These are phyloP conservation scores for Fusarium globosum DNA, from an alignment of 2,329 filamentous ascomycete species.

Conservation along the genomic window DNA sequence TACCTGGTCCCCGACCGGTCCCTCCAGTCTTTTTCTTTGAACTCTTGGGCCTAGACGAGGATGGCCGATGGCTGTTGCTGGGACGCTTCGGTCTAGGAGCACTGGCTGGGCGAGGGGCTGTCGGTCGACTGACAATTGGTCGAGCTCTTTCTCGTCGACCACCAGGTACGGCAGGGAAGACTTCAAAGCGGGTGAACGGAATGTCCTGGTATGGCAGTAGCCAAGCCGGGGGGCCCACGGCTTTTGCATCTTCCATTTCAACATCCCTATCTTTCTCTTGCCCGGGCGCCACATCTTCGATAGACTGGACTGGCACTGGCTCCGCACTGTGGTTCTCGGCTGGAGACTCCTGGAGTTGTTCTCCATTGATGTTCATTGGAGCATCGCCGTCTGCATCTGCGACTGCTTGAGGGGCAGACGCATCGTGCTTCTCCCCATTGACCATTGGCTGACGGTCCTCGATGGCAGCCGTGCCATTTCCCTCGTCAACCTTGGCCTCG, in stretches of 20 bases:
- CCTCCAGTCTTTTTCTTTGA: constrained; percentile 67
- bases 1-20: constrained; percentile 71
- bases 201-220: constrained; percentile 65
- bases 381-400: background rate
- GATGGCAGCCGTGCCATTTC: constrained; percentile 30
- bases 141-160: constrained; percentile 61
- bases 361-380: background rate
- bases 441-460: constrained; percentile 34
- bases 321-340: constrained; percentile 41
- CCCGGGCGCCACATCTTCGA: constrained; percentile 45
- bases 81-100: constrained; percentile 55
- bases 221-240: constrained; percentile 55
- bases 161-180: constrained; percentile 74
- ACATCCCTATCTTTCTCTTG: constrained; percentile 51
- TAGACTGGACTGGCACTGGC: constrained; percentile 45
- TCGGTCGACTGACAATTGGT: constrained; percentile 54
- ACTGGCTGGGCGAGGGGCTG: constrained; percentile 50
- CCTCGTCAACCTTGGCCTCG: constrained; percentile 56
- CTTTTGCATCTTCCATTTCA: constrained; percentile 43
- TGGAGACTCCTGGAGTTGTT: constrained; percentile 13
- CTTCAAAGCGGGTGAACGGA: constrained; percentile 77
- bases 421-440: constrained; percentile 41
- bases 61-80: constrained; percentile 45
- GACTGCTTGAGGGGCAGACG: constrained; percentile 2
- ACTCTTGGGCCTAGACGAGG: constrained; percentile 50